phyloP scores from a whole-genome alignment of 768 basidiomycete species.

The Leccinum olivaceopallidum region DNA sequence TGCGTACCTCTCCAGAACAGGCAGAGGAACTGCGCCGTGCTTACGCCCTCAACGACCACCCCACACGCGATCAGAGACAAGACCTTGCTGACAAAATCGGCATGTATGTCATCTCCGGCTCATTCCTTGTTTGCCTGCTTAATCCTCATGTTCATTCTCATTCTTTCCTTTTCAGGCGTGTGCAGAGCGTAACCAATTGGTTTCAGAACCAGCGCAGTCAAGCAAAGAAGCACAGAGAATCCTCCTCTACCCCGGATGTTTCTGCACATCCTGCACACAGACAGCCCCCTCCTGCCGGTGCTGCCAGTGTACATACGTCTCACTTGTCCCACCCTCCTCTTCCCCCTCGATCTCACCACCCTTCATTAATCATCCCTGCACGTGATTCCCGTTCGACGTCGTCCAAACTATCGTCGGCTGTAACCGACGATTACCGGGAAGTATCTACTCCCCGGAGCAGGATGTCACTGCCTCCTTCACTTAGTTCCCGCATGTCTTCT shows the following conservation, averaged over 20 bases:
- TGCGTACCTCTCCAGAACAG: conserved; percentile 63
- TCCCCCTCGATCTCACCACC: conserved; percentile 33
- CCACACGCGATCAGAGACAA: conserved; percentile 65
- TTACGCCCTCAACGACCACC: conserved; percentile 65
- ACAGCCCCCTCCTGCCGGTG: conserved; percentile 16
- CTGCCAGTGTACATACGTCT: conserved; percentile 8
- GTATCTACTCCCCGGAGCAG: conserved; percentile 27
- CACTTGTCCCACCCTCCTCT: conserved; percentile 15
- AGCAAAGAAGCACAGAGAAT: conserved; percentile 67
- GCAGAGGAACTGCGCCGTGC: conserved; percentile 67
- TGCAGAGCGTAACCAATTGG: conserved; percentile 83
- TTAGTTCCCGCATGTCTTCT: conserved; percentile 29
- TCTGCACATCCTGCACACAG: conserved; percentile 12
- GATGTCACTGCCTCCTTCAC: conserved; percentile 33
- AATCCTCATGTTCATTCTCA: conserved; percentile 20
- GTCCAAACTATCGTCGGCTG: conserved; percentile 15
- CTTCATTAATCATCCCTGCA: conserved; percentile 29
- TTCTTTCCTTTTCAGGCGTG: conserved; percentile 51
- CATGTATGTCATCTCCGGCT: conserved; percentile 56
- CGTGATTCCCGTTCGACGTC: conserved; percentile 17
- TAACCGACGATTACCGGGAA: conserved; percentile 21
- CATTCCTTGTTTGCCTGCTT: conserved; percentile 21
- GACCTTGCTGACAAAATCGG: conserved; percentile 66
- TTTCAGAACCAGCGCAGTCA: conserved; percentile 85
- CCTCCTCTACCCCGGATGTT: conserved; percentile 25